Evolutionary conservation across 305 asterid genomes (phyloP).

Genomic region (Fraxinus dipetala): DNA sequence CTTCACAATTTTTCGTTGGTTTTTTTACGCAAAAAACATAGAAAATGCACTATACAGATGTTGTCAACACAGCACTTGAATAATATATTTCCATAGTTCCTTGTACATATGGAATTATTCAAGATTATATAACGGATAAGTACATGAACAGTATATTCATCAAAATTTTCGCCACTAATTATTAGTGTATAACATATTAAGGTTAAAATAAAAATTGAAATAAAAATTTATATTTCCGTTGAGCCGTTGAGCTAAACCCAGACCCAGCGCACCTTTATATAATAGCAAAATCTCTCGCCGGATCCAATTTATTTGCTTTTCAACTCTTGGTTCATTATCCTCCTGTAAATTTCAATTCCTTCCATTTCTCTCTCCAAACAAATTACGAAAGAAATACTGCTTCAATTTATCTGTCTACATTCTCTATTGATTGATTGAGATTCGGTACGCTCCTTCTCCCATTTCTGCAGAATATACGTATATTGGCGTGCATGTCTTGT

Average conservation of each 20-base stretch:
- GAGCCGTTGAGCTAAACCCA: neutral
- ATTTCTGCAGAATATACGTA: neutral
- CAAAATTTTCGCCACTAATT: too few species aligned
- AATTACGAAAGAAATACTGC: neutral
- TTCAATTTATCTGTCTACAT: slow-evolving; percentile 1
- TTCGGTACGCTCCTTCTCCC: slow-evolving; percentile 10
- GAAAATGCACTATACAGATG: too few species aligned
- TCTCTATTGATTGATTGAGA: slow-evolving; percentile 17
- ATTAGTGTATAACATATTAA: neutral
- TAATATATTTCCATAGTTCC: too few species aligned
- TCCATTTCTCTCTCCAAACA: neutral
- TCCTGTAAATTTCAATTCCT: neutral
- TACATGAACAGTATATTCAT: too few species aligned
- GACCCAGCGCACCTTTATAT: neutral
- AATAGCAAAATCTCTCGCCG: neutral
- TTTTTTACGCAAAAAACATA: too few species aligned
- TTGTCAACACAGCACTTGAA: too few species aligned
- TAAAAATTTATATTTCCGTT: neutral
- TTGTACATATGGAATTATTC: too few species aligned
- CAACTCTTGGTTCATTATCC: neutral
- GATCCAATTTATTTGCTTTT: neutral
- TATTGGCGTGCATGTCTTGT: neutral
- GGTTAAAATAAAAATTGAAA: neutral
- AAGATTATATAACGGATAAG: too few species aligned
- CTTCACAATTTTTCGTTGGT: too few species aligned